Evolutionary conservation across 23 red algal genomes (phyloP), one percentile per base, ranked within the genome.

Genomic region (Cyanidiococcus yangmingshanensis): DNA sequence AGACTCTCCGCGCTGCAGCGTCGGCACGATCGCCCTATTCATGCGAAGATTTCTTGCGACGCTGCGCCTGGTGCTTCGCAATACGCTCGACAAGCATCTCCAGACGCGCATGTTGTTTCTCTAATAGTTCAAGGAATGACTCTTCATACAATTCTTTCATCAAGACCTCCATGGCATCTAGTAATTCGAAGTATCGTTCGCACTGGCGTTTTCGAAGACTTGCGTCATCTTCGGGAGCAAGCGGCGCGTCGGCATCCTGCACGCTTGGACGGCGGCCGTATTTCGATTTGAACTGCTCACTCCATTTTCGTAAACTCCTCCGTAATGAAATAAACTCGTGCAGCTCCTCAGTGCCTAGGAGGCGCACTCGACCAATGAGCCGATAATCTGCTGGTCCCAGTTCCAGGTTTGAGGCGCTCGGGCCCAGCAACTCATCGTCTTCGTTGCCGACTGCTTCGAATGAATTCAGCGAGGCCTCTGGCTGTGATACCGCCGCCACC

Each of bases 301-400:
- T 88, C 85, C 85, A 98, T 41, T n/a, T 77, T 26, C 86, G 68
- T 1, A 91, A 68, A 39, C 87, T 79, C 31, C 79, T 76, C 29
- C 94, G 84, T 40, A 98, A 75, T 2, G 71, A 67, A 25, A 98
- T 68, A 41, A 87, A 89, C 39, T 63, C 79, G 76, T 91, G 79
- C 50, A 98, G 87, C 71, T 98, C 94, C 36, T 89, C 67, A 35
- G 75, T 89, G 25, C 86, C 88, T 76, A 98, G 82, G 50, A 98
- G 82, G 0, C 94, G 85, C 80, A 90, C 86, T 12, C 82, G 79
- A 33, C 94, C 94, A 39, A 98, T 82, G 41, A 89, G 82, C 12
- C 94, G 74, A 59, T 89, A 98, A 27, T 91, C 94, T 37, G 38
- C 37, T 1, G 78, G 78, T 39, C 38, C 31, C 54, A 81, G 34